phyloP scores from a whole-genome alignment of 2,329 filamentous ascomycete species.

The Hypoxylon sp. region DNA sequence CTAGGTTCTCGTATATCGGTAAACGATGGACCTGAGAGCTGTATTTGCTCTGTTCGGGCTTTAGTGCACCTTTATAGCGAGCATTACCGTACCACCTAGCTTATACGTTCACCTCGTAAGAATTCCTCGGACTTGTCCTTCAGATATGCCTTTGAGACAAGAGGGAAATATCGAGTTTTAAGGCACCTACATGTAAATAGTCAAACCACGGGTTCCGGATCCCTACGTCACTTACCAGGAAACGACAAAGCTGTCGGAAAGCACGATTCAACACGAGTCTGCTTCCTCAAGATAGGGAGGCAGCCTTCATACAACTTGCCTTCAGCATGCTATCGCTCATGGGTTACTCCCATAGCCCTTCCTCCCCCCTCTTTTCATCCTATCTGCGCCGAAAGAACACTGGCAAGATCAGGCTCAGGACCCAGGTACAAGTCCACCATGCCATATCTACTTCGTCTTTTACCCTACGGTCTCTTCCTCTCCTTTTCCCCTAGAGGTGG shows the following conservation, averaged over 20 bases:
- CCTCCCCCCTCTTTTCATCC: not conserved
- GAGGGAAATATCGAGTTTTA: too few relatives aligned
- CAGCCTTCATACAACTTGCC: not conserved
- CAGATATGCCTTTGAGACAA: too few relatives aligned
- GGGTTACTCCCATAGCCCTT: not conserved
- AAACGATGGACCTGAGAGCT: too few relatives aligned
- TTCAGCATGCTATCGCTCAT: not conserved
- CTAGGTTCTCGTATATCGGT: too few relatives aligned
- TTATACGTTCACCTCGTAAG: too few relatives aligned
- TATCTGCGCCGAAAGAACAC: not conserved
- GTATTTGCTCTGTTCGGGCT: too few relatives aligned
- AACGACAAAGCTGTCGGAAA: not conserved
- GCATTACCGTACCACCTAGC: too few relatives aligned
- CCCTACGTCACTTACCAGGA: not conserved
- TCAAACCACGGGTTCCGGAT: not conserved
- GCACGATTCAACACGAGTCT: not conserved
- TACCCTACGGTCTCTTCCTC: constrained; percentile 23
- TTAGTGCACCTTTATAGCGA: too few relatives aligned
- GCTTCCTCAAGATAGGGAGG: not conserved
- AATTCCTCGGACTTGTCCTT: too few relatives aligned
- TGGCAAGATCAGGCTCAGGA: not conserved
- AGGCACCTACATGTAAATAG: too few relatives aligned
- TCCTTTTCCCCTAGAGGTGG: constrained; percentile 36
- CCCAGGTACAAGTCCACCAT: not conserved
- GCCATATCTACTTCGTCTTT: not conserved